Evolutionary conservation across 23 red algal species (phyloP).

Genomic region (Gracilaria gracilis): DNA sequence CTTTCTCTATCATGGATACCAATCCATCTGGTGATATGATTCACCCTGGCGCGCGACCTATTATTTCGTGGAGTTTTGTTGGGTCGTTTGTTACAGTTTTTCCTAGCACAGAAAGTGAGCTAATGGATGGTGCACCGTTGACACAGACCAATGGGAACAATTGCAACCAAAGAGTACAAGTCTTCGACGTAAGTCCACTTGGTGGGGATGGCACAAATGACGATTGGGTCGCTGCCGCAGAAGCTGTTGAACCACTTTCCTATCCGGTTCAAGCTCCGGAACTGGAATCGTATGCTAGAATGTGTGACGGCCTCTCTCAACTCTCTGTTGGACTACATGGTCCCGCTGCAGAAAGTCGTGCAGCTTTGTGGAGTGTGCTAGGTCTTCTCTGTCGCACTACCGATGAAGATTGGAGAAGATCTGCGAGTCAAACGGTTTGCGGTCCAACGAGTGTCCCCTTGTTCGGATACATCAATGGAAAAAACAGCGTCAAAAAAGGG

Average conservation of each 20-base stretch:
- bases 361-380: slow-evolving; percentile 56
- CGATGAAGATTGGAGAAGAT: slow-evolving; percentile 48
- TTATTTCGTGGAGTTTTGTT: slow-evolving; percentile 63
- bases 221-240: slow-evolving; percentile 36
- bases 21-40: slow-evolving; percentile 46
- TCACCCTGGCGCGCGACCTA: slow-evolving; percentile 26
- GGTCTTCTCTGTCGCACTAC: slow-evolving; percentile 24
- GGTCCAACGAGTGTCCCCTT: slow-evolving; percentile 55
- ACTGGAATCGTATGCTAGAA: slow-evolving; percentile 37
- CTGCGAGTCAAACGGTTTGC: slow-evolving; percentile 14
- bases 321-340: slow-evolving; percentile 27
- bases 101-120: not conserved
- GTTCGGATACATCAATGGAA: slow-evolving; percentile 39
- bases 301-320: slow-evolving; percentile 55
- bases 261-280: slow-evolving; percentile 23
- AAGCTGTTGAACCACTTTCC: slow-evolving; percentile 35
- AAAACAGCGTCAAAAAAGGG: slow-evolving; percentile 25
- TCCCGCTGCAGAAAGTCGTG: slow-evolving; percentile 35
- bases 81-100: slow-evolving; percentile 47
- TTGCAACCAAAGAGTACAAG: not conserved
- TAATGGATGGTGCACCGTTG: not conserved
- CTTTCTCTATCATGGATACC: slow-evolving; percentile 70
- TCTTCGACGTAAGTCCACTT: slow-evolving; percentile 36
- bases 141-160: not conserved
- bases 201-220: slow-evolving; percentile 32